phyloP scores from a whole-genome alignment of 345 rosid genomes.

The Eucalyptus paniculata region DNA sequence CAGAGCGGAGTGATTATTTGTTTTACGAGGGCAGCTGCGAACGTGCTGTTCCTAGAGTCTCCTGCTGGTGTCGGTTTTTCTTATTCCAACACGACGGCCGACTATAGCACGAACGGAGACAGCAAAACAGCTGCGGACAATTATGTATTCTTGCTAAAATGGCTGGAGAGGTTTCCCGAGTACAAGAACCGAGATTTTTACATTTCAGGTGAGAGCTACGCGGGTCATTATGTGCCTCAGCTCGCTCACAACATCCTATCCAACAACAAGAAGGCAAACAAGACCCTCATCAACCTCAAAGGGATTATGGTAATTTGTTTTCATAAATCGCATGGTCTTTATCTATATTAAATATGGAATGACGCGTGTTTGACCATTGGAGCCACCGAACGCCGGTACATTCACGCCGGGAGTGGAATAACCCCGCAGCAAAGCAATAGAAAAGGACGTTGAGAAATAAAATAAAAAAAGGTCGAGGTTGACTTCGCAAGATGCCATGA shows the following conservation, averaged over 20 bases:
- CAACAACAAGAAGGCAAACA: conserved; percentile 30
- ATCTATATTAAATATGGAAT: not conserved
- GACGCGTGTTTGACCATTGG: not conserved
- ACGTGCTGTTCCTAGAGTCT: conserved; percentile 70
- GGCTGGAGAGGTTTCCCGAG: conserved; percentile 86
- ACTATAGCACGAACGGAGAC: conserved; percentile 38
- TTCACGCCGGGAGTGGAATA: not conserved
- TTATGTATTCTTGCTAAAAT: conserved; percentile 47
- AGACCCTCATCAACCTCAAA: conserved; percentile 56
- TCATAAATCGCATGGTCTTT: not conserved
- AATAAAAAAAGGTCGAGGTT: too few species aligned
- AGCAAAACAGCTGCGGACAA: conserved; percentile 59
- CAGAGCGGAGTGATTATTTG: not conserved
- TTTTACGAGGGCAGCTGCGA: conserved; percentile 33
- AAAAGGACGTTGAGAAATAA: too few species aligned
- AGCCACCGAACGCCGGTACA: not conserved
- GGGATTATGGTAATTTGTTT: conserved; percentile 45
- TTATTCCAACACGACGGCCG: conserved; percentile 60
- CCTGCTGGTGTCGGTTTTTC: conserved; percentile 94
- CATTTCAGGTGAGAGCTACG: conserved; percentile 87
- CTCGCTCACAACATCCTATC: conserved; percentile 55
- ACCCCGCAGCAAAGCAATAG: too few species aligned
- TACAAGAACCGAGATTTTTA: conserved; percentile 56
- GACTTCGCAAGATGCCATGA: too few species aligned
- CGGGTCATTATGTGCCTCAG: conserved; percentile 85